phyloP scores from a whole-genome alignment of 345 rosid genomes.

The Laguncularia racemosa region DNA sequence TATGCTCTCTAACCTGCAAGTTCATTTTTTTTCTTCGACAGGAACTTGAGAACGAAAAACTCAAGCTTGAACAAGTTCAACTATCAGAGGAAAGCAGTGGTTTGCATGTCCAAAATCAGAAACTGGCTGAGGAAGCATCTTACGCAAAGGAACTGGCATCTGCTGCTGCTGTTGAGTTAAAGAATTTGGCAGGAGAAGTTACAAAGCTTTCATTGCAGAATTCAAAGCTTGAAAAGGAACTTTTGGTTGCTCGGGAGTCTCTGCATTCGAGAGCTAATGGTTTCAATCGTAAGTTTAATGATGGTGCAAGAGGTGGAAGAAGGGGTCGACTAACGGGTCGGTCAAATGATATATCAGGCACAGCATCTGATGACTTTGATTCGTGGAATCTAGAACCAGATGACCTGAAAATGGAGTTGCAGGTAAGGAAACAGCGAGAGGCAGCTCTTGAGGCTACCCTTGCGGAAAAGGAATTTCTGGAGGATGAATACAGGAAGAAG shows the following conservation, averaged over 20 bases:
- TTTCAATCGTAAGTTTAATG: constrained; percentile 56
- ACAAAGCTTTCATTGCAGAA: constrained; percentile 80
- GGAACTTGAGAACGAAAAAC: constrained; percentile 78
- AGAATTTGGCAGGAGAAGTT: constrained; percentile 91
- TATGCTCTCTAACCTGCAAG: not conserved
- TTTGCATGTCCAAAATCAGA: constrained; percentile 74
- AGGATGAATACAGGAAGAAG: constrained; percentile 75
- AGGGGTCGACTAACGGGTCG: constrained; percentile 70
- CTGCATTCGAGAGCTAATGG: constrained; percentile 69
- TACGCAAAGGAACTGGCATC: constrained; percentile 96
- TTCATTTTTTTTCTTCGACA: constrained; percentile 12
- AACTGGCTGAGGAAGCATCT: constrained; percentile 91
- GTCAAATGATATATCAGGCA: constrained; percentile 44
- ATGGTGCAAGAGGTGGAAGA: constrained; percentile 58
- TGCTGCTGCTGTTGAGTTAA: constrained; percentile 98
- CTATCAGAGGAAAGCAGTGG: constrained; percentile 91
- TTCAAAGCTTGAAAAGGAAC: constrained; percentile 74
- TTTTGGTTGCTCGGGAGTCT: constrained; percentile 63
- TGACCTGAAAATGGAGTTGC: constrained; percentile 79
- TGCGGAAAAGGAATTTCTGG: constrained; percentile 77
- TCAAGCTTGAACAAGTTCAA: constrained; percentile 77
- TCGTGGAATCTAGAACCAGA: constrained; percentile 78
- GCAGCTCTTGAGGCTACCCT: constrained; percentile 79
- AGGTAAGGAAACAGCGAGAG: constrained; percentile 85
- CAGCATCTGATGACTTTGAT: constrained; percentile 55